Percentiles rank a stretch among this genome's conserved stretches.
phyloP scores from a whole-genome alignment of 108 stramenopile genomes.

The Pseudonitzschia delicatissima region DNA sequence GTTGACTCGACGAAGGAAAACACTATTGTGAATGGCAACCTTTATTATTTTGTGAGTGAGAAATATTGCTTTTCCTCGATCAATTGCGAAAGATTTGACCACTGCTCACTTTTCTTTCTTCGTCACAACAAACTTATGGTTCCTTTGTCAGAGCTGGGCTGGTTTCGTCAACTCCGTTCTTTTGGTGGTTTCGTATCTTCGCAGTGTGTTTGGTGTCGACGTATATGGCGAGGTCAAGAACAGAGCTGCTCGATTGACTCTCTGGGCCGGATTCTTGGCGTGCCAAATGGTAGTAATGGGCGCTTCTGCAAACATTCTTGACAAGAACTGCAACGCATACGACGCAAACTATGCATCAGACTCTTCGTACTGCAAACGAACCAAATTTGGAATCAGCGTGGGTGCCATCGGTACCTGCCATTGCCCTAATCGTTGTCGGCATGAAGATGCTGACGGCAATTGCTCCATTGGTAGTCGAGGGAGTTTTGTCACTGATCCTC shows the following conservation, averaged over 20 bases:
- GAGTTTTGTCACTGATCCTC: constrained; percentile 43
- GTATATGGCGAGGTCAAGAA: constrained; percentile 53
- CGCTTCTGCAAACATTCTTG: constrained; percentile 62
- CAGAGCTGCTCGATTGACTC: constrained; percentile 53
- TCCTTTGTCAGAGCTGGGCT: constrained; percentile 52
- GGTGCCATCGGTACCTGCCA: constrained; percentile 56
- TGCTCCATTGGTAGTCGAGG: constrained; percentile 64
- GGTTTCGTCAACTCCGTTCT: constrained; percentile 61
- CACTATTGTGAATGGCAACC: constrained; percentile 69
- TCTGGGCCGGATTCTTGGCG: constrained; percentile 66
- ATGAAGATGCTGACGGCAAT: constrained; percentile 62
- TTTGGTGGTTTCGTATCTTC: constrained; percentile 52
- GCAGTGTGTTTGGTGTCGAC: constrained; percentile 65
- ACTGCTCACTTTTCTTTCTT: background rate
- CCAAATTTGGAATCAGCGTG: constrained; percentile 64
- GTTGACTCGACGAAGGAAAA: constrained; percentile 38
- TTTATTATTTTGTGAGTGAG: constrained; percentile 69
- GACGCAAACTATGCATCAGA: constrained; percentile 14
- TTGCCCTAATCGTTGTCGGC: constrained; percentile 46
- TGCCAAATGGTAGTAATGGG: constrained; percentile 76
- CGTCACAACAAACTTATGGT: too few species aligned
- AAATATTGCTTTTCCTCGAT: background rate
- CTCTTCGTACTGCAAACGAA: constrained; percentile 52
- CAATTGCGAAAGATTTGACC: background rate
- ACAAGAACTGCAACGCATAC: constrained; percentile 48